Conservation (phyloP, 208 protist species). For the Phytomonas sp. region DNA sequence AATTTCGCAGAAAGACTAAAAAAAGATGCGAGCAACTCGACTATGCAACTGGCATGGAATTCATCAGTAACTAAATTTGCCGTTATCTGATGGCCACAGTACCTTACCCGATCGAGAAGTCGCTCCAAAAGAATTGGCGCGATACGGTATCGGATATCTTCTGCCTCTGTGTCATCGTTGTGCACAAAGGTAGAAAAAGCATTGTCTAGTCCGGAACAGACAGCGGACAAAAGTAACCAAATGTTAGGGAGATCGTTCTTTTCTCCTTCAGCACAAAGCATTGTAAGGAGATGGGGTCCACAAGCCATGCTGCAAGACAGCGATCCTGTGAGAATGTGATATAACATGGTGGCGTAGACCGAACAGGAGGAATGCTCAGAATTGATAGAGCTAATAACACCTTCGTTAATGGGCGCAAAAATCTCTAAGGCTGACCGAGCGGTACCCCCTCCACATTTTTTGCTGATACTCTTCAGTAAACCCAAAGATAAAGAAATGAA, state of each 20-base stretch:
- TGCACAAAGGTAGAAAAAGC: constrained; percentile 14
- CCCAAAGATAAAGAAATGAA: constrained; percentile 30
- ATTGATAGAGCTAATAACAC: constrained; percentile 16
- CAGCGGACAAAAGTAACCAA: constrained; percentile 24
- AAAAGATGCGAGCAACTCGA: constrained; percentile 41
- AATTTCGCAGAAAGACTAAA: constrained; percentile 28
- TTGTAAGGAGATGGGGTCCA: constrained; percentile 27
- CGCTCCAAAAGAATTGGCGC: constrained; percentile 14
- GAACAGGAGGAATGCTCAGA: constrained; percentile 20
- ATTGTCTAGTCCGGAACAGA: constrained; percentile 28
- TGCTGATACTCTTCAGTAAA: constrained; percentile 21
- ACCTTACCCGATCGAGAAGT: constrained; percentile 1
- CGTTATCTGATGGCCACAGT: constrained; percentile 6
- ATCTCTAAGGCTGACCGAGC: constrained; percentile 18
- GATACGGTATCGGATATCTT: constrained; percentile 11
- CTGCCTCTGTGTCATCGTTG: constrained; percentile 5
- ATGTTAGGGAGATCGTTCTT: constrained; percentile 13
- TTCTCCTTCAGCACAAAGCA: constrained; percentile 19
- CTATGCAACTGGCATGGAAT: constrained; percentile 24
- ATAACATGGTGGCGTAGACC: constrained; percentile 67
- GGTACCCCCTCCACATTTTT: constrained; percentile 11
- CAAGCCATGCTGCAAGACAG: constrained; percentile 22
- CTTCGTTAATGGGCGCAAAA: constrained; percentile 28
- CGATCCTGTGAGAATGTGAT: constrained; percentile 37
- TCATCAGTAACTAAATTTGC: constrained; percentile 9